phyloP scores from a whole-genome alignment of 2,329 filamentous ascomycete genomes.

The Canariomyces notabilis region DNA sequence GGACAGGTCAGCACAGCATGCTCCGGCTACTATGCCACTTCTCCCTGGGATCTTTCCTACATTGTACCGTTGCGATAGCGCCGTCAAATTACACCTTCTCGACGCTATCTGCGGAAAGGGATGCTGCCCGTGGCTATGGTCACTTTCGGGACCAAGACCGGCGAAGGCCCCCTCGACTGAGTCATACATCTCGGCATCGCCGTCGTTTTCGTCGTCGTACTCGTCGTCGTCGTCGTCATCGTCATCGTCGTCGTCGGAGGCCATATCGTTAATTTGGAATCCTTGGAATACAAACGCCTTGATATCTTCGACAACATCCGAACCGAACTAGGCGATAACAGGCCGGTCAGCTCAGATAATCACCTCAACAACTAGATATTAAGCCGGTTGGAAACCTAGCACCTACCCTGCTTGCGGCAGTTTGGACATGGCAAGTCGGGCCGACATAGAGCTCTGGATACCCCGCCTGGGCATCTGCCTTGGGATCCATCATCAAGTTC shows the following conservation, averaged over 20 bases:
- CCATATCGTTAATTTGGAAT: conserved; percentile 6
- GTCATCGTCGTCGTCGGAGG: conserved; percentile 20
- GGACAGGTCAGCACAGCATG: background rate
- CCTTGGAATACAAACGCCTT: conserved; percentile 14
- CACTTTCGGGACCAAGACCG: background rate
- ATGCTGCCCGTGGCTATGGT: conserved; percentile 2
- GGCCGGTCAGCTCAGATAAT: background rate
- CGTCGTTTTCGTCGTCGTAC: conserved; percentile 10
- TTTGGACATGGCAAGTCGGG: conserved; percentile 26
- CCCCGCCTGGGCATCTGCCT: conserved; percentile 2
- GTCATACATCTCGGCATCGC: background rate
- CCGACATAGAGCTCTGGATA: conserved; percentile 24
- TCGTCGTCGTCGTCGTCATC: conserved; percentile 16
- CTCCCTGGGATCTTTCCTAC: conserved; percentile 30
- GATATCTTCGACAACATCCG: conserved; percentile 20
- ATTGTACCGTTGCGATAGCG: conserved; percentile 53
- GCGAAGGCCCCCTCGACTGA: background rate
- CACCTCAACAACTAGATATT: background rate
- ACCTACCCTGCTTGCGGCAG: conserved; percentile 26
- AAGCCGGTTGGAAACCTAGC: background rate
- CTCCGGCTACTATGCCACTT: background rate
- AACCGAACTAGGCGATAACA: conserved; percentile 19
- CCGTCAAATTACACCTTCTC: conserved; percentile 50
- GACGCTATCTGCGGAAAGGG: conserved; percentile 28
- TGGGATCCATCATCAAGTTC: conserved; percentile 10